Evolutionary conservation across 768 basidiomycete genomes (phyloP), one percentile per base, ranked within the genome.

Genomic region (Rubroboletus satanas): DNA sequence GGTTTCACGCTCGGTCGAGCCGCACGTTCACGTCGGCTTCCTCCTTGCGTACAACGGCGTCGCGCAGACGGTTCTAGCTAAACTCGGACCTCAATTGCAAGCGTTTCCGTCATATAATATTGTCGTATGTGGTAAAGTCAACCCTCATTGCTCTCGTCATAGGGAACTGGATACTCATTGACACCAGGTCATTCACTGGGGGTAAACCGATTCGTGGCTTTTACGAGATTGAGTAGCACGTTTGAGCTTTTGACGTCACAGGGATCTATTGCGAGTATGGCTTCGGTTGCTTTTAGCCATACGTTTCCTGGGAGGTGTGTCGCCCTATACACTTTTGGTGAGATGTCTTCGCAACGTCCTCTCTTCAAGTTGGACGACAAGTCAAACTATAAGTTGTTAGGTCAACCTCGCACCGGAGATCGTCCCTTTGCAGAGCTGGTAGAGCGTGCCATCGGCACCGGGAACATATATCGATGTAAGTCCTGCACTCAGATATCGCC

Each of bases 381-480:
- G 38, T 37, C 50, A 49, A 28, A 36, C 26, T 18, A n/a, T n/a
- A 14, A n/a, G 2, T 41, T 46, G 7, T 8, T 44, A 80, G 80
- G 79, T 14, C 81, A 82, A 64, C 81, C 80, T 14, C 69, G 81
- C 28, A 74, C 74, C 10, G 81, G 80, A 11, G 69, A 82, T 49
- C 54, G 55, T 0, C 63, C 62, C 2, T 82, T 75, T 56, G 74
- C 76, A 6, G 62, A 73, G 3, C 64, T 76, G 6, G 73, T 77
- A 4, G 79, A 80, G 54, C 56, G 57, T 9, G 51, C 56, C 8
- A 52, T 81, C 14, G 77, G 78, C 2, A 50, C 54, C 7, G 46
- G 60, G 3, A 75, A 75, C 55, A 71, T 77, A 49, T 79, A 71
- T 59, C 71, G 81, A 64, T 74, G 77, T 77, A 47, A 43, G 66